Conservation (phyloP, 2,329 filamentous ascomycete species). For the Arthrobotrys iridis region DNA sequence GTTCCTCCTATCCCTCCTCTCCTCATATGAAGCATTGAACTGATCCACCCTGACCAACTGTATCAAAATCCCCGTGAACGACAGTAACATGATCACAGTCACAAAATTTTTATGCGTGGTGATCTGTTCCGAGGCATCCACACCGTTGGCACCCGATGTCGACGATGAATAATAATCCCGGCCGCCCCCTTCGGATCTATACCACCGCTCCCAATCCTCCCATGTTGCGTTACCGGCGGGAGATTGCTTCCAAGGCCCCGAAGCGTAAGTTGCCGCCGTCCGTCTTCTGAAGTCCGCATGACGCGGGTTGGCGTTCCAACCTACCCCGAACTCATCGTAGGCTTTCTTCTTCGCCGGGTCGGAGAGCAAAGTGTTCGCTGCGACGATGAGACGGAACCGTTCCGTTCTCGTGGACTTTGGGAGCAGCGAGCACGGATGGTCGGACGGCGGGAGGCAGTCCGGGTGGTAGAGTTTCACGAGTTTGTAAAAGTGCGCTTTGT, state of each 20-base stretch:
- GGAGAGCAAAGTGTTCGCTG: constrained; percentile 87
- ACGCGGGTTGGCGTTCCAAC: constrained; percentile 69
- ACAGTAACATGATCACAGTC: constrained; percentile 69
- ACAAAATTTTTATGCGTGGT: constrained; percentile 67
- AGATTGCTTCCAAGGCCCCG: constrained; percentile 61
- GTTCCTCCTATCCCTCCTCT: constrained; percentile 73
- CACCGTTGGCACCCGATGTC: constrained; percentile 26
- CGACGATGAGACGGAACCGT: constrained; percentile 86
- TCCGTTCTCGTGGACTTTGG: constrained; percentile 76
- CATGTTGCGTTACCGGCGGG: constrained; percentile 85
- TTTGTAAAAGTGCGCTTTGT: constrained; percentile 84
- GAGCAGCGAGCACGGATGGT: constrained; percentile 63
- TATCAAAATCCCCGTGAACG: constrained; percentile 50
- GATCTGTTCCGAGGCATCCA: constrained; percentile 62
- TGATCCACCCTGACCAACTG: constrained; percentile 50
- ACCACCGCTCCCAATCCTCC: constrained; percentile 95
- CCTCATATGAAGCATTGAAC: constrained; percentile 60
- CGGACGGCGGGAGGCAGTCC: constrained; percentile 69
- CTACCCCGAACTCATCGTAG: constrained; percentile 83
- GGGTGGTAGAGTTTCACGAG: constrained; percentile 97
- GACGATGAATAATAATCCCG: neutral
- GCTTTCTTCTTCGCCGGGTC: constrained; percentile 79
- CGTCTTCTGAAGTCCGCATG: constrained; percentile 55
- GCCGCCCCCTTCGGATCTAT: constrained; percentile 65
- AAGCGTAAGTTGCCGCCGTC: constrained; percentile 59